Conservation (phyloP, 2,329 filamentous ascomycete species). For the Beauveria pseudobassiana region DNA sequence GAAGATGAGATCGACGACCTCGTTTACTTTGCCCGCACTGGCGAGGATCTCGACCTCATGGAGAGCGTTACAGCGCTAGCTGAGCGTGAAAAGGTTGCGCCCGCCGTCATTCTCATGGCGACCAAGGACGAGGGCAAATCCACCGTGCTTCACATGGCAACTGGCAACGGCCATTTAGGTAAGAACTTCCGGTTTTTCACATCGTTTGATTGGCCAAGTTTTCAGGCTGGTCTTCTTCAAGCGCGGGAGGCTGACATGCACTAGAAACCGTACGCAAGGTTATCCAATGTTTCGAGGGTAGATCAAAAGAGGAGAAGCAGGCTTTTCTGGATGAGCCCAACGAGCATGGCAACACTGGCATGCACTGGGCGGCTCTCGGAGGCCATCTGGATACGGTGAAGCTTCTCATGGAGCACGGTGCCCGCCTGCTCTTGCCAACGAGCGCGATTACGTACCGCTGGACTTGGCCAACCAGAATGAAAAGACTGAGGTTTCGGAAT, state of each 20-base stretch:
- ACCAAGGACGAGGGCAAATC: slow-evolving; percentile 70
- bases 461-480: slow-evolving; percentile 66
- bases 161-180: slow-evolving; percentile 83
- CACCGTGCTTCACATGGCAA: slow-evolving; percentile 84
- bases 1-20: slow-evolving; percentile 87
- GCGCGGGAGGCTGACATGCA: slow-evolving; percentile 7
- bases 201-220: rapidly evolving
- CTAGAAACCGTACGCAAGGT: slow-evolving; percentile 39
- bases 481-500: slow-evolving; percentile 57
- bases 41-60: slow-evolving; percentile 64
- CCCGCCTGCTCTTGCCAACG: slow-evolving; percentile 71
- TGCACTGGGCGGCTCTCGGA: slow-evolving; percentile 92
- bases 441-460: slow-evolving; percentile 73
- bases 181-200: slow-evolving; percentile 19
- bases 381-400: slow-evolving; percentile 78
- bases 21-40: slow-evolving; percentile 75
- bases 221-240: not conserved
- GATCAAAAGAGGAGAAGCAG: slow-evolving; percentile 34
- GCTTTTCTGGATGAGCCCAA: slow-evolving; percentile 64
- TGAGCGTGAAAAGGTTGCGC: slow-evolving; percentile 49
- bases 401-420: slow-evolving; percentile 66
- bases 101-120: slow-evolving; percentile 58
- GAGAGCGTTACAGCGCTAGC: slow-evolving; percentile 51
- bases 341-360: slow-evolving; percentile 75
- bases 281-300: slow-evolving; percentile 34